Conservation (phyloP, 163 green algal genomes). For the Trebouxia gelatinosa region DNA sequence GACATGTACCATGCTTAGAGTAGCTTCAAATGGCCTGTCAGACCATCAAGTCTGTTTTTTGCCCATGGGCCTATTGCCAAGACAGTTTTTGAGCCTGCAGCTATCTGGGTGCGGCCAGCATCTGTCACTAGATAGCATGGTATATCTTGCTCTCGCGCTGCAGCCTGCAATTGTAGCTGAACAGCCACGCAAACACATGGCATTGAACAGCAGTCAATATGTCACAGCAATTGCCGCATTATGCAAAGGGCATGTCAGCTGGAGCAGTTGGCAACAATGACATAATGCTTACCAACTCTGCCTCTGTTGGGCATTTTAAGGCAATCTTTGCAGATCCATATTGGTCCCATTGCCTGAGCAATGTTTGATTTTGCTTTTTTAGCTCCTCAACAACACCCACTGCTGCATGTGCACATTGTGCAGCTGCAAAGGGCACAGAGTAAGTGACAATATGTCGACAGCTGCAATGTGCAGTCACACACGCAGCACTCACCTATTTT, state of each 20-base stretch:
- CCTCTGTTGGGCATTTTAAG: slow-evolving; percentile 52
- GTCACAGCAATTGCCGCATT: too few relatives aligned
- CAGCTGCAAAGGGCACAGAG: slow-evolving; percentile 38
- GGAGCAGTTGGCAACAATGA: too few relatives aligned
- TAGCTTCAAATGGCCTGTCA: slow-evolving; percentile 67
- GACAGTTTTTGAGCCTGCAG: slow-evolving; percentile 66
- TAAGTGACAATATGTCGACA: not conserved
- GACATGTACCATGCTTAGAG: too few relatives aligned
- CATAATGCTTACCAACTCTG: slow-evolving; percentile 49
- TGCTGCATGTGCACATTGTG: slow-evolving; percentile 70
- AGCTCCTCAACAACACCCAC: slow-evolving; percentile 56
- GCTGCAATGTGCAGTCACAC: too few relatives aligned
- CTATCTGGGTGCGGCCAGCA: slow-evolving; percentile 69
- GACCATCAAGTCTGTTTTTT: slow-evolving; percentile 56
- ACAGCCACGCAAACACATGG: too few relatives aligned
- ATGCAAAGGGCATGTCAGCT: too few relatives aligned
- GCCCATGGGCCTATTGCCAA: slow-evolving; percentile 66
- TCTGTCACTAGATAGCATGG: slow-evolving; percentile 69
- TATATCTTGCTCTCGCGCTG: slow-evolving; percentile 43
- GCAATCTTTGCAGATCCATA: slow-evolving; percentile 70
- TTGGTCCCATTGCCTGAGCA: slow-evolving; percentile 65
- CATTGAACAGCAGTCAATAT: too few relatives aligned
- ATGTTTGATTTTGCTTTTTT: slow-evolving; percentile 30
- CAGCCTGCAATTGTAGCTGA: slow-evolving; percentile 50
- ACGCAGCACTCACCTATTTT: slow-evolving; percentile 64